Evolutionary conservation across 306 rosid species (phyloP), one percentile per base, ranked within the genome.

Genomic region (Citrullus mucosospermus): DNA sequence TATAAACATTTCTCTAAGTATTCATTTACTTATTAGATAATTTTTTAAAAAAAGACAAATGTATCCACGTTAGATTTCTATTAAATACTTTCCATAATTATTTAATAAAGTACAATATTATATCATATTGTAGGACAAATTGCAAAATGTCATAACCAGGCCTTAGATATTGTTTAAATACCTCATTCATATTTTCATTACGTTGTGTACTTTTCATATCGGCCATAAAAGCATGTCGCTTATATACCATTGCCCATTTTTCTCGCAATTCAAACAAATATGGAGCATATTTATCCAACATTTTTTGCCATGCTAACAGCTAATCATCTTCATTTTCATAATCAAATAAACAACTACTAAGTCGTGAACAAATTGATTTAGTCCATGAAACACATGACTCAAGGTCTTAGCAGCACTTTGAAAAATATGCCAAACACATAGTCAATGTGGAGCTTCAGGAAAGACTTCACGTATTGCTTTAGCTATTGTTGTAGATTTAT

Each of bases 321-420:
- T 25, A 67, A 80, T 75, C 83, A 11, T 80, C 80, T 18, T 22
- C 50, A 32, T 80, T 56, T 10, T 80, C 76, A 38, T 63, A 51
- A 0, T 51, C 80, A 80, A 60, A 70, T 12, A 71, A 20, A 57
- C 59, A 70, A 17, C 58, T 78, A 11, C 76, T 51, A 78, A 55
- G 74, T 78, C 75, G 1, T 20, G 38, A 32, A 71, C n/a, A 6
- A 67, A 78, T 8, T 66, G 20, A 17, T 57, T 76, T 57, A 39
- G 43, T 76, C 46, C 51, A 76, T 66, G 51, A 54, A 78, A 67
- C 34, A 66, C 54, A 1, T 65, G 74, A 6, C 20, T 51, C 9
- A 78, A 39, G 39, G 18, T 16, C 59, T 66, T 78, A n/a, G 66
- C 76, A 18, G 76, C 53, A 48, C 20, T 53, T 30, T 67, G 76